Percentiles rank a stretch among this genome's conserved stretches.
phyloP scores from a whole-genome alignment of 2,329 filamentous ascomycete species.

The Penicillium olsonii region DNA sequence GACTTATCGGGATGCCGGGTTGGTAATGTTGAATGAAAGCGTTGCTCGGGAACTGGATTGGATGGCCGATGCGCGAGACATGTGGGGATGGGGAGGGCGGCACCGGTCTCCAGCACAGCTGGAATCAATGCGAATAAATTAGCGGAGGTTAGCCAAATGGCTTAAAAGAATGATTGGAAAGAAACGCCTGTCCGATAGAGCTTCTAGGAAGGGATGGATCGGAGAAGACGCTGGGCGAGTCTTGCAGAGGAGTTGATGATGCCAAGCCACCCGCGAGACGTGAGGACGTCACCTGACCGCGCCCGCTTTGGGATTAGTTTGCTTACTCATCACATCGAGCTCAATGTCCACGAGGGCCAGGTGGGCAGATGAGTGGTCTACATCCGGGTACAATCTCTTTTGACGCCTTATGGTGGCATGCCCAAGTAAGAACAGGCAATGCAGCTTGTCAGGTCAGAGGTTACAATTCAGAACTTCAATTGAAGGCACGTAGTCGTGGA shows the following conservation, averaged over 20 bases:
- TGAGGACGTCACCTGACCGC: slow-evolving; percentile 33
- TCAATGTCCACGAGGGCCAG: no score
- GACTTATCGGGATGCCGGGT: slow-evolving; percentile 28
- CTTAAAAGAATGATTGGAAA: slow-evolving; percentile 22
- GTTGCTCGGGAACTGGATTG: slow-evolving; percentile 39
- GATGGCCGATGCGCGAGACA: slow-evolving; percentile 47
- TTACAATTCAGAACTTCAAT: not conserved
- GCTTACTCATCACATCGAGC: not conserved
- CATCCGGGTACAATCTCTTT: no score
- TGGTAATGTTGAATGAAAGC: slow-evolving; percentile 30
- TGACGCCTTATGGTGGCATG: no score
- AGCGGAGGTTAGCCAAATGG: slow-evolving; percentile 20
- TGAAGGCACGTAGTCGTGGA: not conserved
- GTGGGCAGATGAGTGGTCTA: no score
- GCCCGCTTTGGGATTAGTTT: slow-evolving; percentile 15
- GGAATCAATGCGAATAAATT: slow-evolving; percentile 25
- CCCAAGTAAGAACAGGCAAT: no score
- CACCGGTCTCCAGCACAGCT: slow-evolving; percentile 31
- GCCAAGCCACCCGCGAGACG: slow-evolving; percentile 39
- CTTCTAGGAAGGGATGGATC: slow-evolving; percentile 24
- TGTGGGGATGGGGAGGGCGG: slow-evolving; percentile 44
- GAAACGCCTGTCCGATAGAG: slow-evolving; percentile 28
- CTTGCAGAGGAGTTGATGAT: slow-evolving; percentile 39
- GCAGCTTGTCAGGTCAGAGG: not conserved
- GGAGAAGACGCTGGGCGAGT: slow-evolving; percentile 24